phyloP scores from a whole-genome alignment of 805 yeast species.

The Zygosaccharomyces bisporus region DNA sequence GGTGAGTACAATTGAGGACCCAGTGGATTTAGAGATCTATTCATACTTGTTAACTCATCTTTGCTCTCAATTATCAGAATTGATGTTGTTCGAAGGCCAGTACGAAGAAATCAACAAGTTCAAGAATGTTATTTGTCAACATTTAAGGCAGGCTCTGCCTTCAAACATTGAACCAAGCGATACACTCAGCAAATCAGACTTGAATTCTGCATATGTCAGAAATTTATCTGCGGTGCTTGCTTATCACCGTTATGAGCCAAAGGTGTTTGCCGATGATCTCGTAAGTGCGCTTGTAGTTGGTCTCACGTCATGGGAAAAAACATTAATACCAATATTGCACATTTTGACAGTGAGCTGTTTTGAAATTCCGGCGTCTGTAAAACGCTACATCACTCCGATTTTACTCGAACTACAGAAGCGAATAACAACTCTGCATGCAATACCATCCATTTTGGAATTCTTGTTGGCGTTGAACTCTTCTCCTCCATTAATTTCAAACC shows the following conservation, averaged over 20 bases:
- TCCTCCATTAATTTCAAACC: slow-evolving; percentile 64
- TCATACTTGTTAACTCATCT: slow-evolving; percentile 64
- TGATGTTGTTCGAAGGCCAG: slow-evolving; percentile 47
- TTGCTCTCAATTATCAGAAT: slow-evolving; percentile 64
- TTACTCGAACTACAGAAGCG: slow-evolving; percentile 71
- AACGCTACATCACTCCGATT: slow-evolving; percentile 62
- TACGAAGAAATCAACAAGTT: slow-evolving; percentile 41
- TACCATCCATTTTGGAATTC: slow-evolving; percentile 74
- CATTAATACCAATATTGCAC: slow-evolving; percentile 75
- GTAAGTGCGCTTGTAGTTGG: slow-evolving; percentile 58
- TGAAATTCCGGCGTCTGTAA: slow-evolving; percentile 71
- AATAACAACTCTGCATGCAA: slow-evolving; percentile 63
- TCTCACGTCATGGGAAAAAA: slow-evolving; percentile 69
- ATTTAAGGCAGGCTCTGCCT: slow-evolving; percentile 50
- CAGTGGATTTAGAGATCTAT: slow-evolving; percentile 67
- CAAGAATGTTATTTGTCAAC: slow-evolving; percentile 53
- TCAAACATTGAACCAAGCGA: slow-evolving; percentile 40
- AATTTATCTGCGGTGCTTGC: slow-evolving; percentile 61
- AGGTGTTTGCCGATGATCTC: slow-evolving; percentile 59
- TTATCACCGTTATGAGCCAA: slow-evolving; percentile 51
- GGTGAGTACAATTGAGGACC: slow-evolving; percentile 46
- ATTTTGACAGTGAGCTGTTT: slow-evolving; percentile 74
- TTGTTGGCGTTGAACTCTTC: slow-evolving; percentile 60
- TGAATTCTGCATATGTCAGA: slow-evolving; percentile 62
- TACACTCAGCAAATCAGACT: slow-evolving; percentile 51